Conservation (phyloP, 1,139 yeast species). For the Keqinozyma sinolaborantium region DNA sequence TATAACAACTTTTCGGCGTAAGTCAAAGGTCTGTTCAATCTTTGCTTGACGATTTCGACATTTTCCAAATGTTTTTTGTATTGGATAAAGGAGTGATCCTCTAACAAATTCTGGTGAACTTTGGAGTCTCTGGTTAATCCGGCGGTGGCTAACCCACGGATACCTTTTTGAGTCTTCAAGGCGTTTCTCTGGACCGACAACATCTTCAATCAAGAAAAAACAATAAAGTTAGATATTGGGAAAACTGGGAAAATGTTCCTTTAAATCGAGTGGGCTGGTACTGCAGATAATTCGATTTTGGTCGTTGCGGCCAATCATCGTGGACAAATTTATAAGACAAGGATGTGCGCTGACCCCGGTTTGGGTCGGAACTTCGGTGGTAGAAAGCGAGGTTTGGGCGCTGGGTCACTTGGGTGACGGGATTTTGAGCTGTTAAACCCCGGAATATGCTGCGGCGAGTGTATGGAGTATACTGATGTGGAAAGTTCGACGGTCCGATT, state of each 20-base stretch:
- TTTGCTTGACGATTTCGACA: constrained; percentile 78
- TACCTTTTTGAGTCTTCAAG: constrained; percentile 31
- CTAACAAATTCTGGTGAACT: constrained; percentile 90
- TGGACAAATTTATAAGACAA: neutral
- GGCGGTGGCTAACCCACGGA: constrained; percentile 75
- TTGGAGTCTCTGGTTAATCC: constrained; percentile 84
- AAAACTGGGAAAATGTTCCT: constrained; percentile 3
- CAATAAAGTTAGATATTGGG: constrained; percentile 8
- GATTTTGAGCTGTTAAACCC: too few relatives aligned
- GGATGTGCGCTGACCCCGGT: neutral
- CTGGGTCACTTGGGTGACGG: too few relatives aligned
- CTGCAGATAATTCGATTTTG: constrained; percentile 2
- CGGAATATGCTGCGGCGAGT: too few relatives aligned
- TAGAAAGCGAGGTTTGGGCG: too few relatives aligned
- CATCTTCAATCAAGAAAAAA: constrained; percentile 17
- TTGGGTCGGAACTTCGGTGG: too few relatives aligned
- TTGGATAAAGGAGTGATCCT: constrained; percentile 75
- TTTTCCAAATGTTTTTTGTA: constrained; percentile 80
- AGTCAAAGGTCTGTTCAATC: constrained; percentile 91
- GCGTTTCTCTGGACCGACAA: constrained; percentile 39
- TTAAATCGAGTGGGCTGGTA: constrained; percentile 1
- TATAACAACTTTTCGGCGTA: constrained; percentile 96
- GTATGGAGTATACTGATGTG: too few relatives aligned
- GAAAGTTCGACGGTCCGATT: too few relatives aligned
- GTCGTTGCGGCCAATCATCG: neutral